Base-by-base conservation (phyloP, 1,284 basidiomycete species). In the Irpex sp. region DNA sequence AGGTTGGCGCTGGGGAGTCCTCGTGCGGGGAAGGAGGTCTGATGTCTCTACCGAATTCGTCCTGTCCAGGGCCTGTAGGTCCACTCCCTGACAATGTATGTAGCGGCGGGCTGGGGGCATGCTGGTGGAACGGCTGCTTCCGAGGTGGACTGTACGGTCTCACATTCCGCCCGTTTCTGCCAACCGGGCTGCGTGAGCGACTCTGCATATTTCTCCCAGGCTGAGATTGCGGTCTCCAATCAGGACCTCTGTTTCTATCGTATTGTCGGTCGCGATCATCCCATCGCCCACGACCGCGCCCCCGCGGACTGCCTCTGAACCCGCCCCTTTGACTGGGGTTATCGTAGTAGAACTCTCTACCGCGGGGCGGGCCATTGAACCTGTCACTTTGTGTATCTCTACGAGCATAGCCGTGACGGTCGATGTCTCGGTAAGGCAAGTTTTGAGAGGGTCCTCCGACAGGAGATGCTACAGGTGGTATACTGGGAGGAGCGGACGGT, bases 31-130 rank as follows among this genome's bases (percentile, higher is more conserved):
- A 75, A 36, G 76, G 70, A 63, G 81, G 76, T 69, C 90, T 81
- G 70, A 91, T 81, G 72, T 92, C 90, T 69, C 91, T 83, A 68
- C 91, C 90, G 74, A 93, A 93, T 74, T 93, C 90, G 80, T 93
- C 90, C 74, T 90, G 19, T 65, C 58, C 47, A 26, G 26, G 26
- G 26, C 57, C 36, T 21, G 58, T 49, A 5, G 60, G 60, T 55
- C 61, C 49, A 55, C 59, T 61, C 60, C 58, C 17, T 26, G 59
- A 49, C 8, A 26, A 26, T 55, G 19, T 26, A 17, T 13, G 17
- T 15, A 53, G 60, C 50, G 53, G 58, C 4, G 54, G 64, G 54
- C 60, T 55, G 21, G n/a, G 63, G 19, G 59, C 47, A 63, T 61
- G 68, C 65, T 57, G 61, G 58, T 43, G 46, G 21, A 35, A 33